These are phyloP conservation scores for Plasmodium adleri DNA, from an alignment of 169 alveolate species.

Conservation along the genomic window DNA sequence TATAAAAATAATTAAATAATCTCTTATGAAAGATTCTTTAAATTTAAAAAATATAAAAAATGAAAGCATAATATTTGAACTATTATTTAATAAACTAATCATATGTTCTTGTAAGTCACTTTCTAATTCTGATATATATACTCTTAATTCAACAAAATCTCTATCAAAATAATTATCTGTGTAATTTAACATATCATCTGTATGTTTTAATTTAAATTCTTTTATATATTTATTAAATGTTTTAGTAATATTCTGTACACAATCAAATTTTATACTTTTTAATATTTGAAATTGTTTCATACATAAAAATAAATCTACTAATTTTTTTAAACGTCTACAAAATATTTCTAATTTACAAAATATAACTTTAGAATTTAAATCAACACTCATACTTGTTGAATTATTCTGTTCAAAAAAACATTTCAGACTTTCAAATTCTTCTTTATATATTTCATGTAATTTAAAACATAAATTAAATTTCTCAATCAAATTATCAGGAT, in stretches of 20 bases:
- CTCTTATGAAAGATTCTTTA: slow-evolving; percentile 56
- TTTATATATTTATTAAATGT: slow-evolving; percentile 91
- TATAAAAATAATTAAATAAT: slow-evolving; percentile 34
- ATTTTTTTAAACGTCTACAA: slow-evolving; percentile 95
- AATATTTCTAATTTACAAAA: slow-evolving; percentile 97
- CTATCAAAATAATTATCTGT: slow-evolving; percentile 95
- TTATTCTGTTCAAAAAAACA: slow-evolving; percentile 92
- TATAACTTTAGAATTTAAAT: slow-evolving; percentile 95
- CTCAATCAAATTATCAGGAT: slow-evolving; percentile 93
- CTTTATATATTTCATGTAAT: slow-evolving; percentile 94
- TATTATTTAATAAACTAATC: slow-evolving; percentile 90
- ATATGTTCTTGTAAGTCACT: slow-evolving; percentile 79
- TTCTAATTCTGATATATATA: slow-evolving; percentile 91
- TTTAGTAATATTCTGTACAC: slow-evolving; percentile 92
- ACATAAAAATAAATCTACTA: slow-evolving; percentile 95
- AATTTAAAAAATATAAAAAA: slow-evolving; percentile 74
- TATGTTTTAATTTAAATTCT: slow-evolving; percentile 71
- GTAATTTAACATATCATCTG: slow-evolving; percentile 94
- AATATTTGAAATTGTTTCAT: slow-evolving; percentile 94
- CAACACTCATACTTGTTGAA: slow-evolving; percentile 96
- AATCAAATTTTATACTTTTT: slow-evolving; percentile 94
- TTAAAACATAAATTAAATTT: slow-evolving; percentile 93
- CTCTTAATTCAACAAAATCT: slow-evolving; percentile 97
- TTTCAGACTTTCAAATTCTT: slow-evolving; percentile 93
- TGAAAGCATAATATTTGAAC: slow-evolving; percentile 93